phyloP scores from a whole-genome alignment of 139 green algal genomes.

The Tetraselmis striata region DNA sequence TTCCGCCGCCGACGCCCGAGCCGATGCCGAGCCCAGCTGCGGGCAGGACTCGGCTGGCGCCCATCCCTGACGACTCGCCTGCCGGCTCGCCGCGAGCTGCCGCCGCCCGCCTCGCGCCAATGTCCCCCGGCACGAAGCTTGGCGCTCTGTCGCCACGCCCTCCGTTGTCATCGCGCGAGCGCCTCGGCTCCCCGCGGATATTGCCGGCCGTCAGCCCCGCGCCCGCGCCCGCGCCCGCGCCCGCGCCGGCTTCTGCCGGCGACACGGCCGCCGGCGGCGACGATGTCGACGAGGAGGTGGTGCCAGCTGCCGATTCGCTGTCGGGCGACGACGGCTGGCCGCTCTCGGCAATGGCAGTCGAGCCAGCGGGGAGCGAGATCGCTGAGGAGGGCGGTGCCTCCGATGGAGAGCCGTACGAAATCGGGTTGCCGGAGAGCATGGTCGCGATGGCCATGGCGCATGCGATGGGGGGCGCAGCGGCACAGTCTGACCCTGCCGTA shows the following conservation, averaged over 20 bases:
- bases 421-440: not conserved
- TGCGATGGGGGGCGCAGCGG: not conserved
- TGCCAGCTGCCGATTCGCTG: no score
- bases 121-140: not conserved
- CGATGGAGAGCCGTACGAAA: not conserved
- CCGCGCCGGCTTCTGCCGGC: no score
- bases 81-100: not conserved
- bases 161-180: not conserved
- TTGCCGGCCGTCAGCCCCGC: no score
- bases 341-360: no score
- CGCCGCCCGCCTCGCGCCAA: not conserved
- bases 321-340: not conserved
- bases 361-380: no score
- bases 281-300: no score
- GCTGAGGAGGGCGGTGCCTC: not conserved
- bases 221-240: no score
- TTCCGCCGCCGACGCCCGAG: not conserved
- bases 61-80: not conserved
- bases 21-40: not conserved
- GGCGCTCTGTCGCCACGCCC: not conserved
- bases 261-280: no score
- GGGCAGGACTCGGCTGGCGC: no score
- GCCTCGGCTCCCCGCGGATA: no score
- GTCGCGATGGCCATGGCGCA: not conserved
- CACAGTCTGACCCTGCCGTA: not conserved